A percentile compares a stretch with the other conserved stretches of the same genome.
Evolutionary conservation across 345 rosid species (phyloP).

Genomic region (Bruguiera gymnorhiza): DNA sequence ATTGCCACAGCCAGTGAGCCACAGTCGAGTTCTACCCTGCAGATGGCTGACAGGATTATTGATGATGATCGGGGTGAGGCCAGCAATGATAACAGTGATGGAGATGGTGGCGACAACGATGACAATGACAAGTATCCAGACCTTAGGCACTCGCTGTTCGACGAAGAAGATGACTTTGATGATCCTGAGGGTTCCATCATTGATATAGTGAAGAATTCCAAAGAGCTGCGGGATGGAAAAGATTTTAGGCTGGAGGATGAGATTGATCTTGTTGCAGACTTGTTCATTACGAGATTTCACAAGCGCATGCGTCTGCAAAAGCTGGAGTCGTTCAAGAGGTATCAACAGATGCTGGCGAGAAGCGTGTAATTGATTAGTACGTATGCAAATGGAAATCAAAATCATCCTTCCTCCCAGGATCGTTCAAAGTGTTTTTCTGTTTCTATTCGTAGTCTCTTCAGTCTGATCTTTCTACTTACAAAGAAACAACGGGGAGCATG

Average conservation of each 20-base stretch:
- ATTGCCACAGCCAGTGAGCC: no score
- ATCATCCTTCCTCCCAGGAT: background rate
- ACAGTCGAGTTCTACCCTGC: no score
- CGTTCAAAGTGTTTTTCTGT: background rate
- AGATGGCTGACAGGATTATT: no score
- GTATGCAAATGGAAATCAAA: background rate
- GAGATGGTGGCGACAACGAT: slow-evolving; percentile 10
- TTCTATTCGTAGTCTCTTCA: no score
- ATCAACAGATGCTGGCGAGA: slow-evolving; percentile 24
- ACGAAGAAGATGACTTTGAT: slow-evolving; percentile 29
- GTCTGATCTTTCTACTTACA: background rate
- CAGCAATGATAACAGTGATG: background rate
- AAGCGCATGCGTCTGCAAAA: slow-evolving; percentile 32
- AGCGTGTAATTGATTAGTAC: slow-evolving; percentile 1
- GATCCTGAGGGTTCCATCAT: slow-evolving; percentile 66
- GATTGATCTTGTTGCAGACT: slow-evolving; percentile 28
- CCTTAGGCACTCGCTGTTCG: slow-evolving; percentile 42
- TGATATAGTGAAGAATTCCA: slow-evolving; percentile 67
- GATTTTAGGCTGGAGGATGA: slow-evolving; percentile 31
- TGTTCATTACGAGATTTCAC: slow-evolving; percentile 31
- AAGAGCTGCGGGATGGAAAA: slow-evolving; percentile 23
- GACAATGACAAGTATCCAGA: slow-evolving; percentile 51
- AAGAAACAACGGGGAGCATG: background rate
- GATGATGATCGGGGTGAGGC: background rate
- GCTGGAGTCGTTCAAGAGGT: slow-evolving; percentile 31